Conservation (phyloP, 1,284 basidiomycete genomes). For the Kalmanozyma brasiliensis region DNA sequence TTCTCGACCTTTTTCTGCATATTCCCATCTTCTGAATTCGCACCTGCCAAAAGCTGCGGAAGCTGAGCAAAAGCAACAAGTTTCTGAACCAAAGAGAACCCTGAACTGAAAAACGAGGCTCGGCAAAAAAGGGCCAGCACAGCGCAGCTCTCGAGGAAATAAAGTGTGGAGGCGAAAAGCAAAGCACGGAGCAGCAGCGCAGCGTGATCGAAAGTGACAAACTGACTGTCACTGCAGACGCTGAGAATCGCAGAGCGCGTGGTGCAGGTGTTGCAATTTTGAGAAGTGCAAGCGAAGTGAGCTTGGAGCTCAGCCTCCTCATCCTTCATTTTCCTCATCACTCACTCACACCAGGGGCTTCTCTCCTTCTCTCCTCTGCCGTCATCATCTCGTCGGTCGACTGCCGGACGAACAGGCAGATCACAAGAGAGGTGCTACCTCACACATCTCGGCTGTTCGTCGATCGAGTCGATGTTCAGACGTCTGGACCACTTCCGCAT, state of each 20-base stretch:
- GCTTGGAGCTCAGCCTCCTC: background rate
- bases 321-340: no score
- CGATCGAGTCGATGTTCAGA: no score
- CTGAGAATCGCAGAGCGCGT: background rate
- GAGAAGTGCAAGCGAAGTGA: background rate
- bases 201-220: background rate
- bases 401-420: no score
- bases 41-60: no score
- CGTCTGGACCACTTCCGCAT: no score
- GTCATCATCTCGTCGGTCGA: background rate
- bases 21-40: no score
- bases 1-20: conserved; percentile 4
- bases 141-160: background rate
- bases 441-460: no score
- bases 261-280: conserved; percentile 1
- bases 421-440: no score
- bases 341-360: background rate
- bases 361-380: background rate
- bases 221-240: background rate
- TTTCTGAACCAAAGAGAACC: background rate
- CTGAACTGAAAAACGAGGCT: conserved; percentile 1
- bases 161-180: no score
- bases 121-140: conserved; percentile 1
- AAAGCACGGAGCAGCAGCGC: background rate
- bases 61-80: background rate